Conservation (phyloP, 2,329 filamentous ascomycete species). For the Colletotrichum camelliae region DNA sequence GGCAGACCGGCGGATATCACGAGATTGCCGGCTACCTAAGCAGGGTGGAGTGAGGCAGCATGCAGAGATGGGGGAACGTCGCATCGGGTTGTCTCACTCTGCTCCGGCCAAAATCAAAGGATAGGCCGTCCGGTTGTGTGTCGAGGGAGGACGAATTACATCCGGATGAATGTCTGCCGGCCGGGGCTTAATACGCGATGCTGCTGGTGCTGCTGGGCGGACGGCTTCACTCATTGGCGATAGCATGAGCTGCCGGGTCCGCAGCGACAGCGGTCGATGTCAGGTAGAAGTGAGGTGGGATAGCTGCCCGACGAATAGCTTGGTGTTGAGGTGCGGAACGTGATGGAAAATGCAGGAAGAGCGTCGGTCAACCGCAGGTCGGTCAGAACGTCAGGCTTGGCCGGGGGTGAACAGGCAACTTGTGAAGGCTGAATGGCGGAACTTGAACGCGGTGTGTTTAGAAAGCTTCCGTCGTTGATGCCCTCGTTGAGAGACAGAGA, state of each 20-base stretch:
- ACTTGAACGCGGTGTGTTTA: background rate
- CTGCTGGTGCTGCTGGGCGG: background rate
- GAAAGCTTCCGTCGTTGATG: background rate
- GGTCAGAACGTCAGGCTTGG: background rate
- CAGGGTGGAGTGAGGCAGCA: background rate
- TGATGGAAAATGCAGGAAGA: background rate
- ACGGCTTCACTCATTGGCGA: background rate
- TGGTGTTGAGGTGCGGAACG: background rate
- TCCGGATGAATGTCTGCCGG: background rate
- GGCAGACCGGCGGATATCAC: background rate
- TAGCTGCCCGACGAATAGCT: background rate
- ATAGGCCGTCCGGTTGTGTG: conserved; percentile 7
- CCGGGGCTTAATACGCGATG: background rate
- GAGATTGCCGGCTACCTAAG: background rate
- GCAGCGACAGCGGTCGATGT: background rate
- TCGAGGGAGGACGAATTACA: background rate
- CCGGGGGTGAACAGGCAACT: background rate
- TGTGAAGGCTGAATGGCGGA: background rate
- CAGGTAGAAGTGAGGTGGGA: background rate
- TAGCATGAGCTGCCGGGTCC: background rate
- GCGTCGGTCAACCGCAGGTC: background rate
- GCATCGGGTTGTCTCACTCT: conserved; percentile 16
- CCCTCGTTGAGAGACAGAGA: background rate
- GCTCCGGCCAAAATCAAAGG: background rate
- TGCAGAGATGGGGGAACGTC: conserved; percentile 1